These are phyloP conservation scores for Saccharum spontaneum DNA, from an alignment of 176 grass and related monocot species.

Conservation along the genomic window DNA sequence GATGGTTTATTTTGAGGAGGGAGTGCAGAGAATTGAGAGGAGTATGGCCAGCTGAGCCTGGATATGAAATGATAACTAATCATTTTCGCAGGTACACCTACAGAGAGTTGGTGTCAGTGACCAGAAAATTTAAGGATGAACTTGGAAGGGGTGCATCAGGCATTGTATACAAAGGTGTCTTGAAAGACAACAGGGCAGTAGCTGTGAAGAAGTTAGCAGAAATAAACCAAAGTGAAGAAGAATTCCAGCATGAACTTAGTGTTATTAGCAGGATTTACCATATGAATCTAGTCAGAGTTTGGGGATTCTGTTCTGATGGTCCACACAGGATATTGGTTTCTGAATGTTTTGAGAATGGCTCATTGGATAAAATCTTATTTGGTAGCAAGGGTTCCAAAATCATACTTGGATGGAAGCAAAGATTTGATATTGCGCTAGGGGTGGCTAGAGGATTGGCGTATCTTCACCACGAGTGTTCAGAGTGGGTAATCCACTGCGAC, in stretches of 20 bases:
- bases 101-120: conserved; percentile 16
- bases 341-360: conserved; percentile 33
- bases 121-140: conserved; percentile 29
- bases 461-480: conserved; percentile 32
- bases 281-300: conserved; percentile 33
- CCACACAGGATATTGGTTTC: conserved; percentile 36
- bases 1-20: conserved; percentile 42
- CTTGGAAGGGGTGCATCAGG: conserved; percentile 35
- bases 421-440: conserved; percentile 15
- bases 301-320: conserved; percentile 35
- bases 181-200: conserved; percentile 25
- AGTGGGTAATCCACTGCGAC: conserved; percentile 29
- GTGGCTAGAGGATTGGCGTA: conserved; percentile 35
- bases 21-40: conserved; percentile 15
- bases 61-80: conserved; percentile 36
- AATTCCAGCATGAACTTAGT: conserved; percentile 27
- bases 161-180: conserved; percentile 25
- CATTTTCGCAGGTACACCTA: conserved; percentile 42
- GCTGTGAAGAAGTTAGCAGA: conserved; percentile 25
- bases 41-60: conserved; percentile 37
- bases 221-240: conserved; percentile 24
- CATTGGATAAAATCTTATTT: conserved; percentile 28
- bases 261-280: conserved; percentile 27
- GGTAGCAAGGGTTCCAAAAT: background rate
- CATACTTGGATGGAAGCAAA: conserved; percentile 24